Percentiles rank a stretch among this genome's conserved stretches.
phyloP scores from a whole-genome alignment of 2,329 filamentous ascomycete genomes.

The Pseudocercospora vitis region DNA sequence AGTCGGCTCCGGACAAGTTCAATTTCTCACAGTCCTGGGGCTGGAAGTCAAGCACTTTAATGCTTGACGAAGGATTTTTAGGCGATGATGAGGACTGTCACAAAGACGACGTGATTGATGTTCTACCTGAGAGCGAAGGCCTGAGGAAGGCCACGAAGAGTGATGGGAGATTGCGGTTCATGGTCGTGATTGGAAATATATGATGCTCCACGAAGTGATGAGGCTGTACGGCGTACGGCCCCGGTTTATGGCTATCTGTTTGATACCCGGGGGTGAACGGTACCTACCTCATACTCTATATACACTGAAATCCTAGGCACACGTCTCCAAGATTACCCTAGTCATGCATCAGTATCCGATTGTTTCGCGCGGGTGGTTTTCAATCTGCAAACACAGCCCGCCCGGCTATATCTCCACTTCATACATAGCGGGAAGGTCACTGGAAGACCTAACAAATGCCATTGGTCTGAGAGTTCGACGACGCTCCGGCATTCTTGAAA shows the following conservation, averaged over 20 bases:
- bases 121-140: constrained; percentile 19
- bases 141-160: constrained; percentile 37
- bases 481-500: constrained; percentile 50
- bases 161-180: constrained; percentile 57
- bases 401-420: constrained; percentile 46
- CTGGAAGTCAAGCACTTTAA: constrained; percentile 61
- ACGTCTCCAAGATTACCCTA: too few species aligned
- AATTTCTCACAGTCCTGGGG: constrained; percentile 63
- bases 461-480: constrained; percentile 48
- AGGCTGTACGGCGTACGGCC: too few species aligned
- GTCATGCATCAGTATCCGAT: too few species aligned
- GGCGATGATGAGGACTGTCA: constrained; percentile 39
- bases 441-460: constrained; percentile 45
- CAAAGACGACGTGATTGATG: constrained; percentile 35
- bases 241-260: too few species aligned
- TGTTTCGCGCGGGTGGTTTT: constrained; percentile 30
- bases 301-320: too few species aligned
- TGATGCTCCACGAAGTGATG: constrained; percentile 25
- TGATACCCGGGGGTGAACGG: too few species aligned
- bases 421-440: constrained; percentile 45
- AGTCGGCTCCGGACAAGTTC: constrained; percentile 58
- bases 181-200: constrained; percentile 59
- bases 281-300: too few species aligned
- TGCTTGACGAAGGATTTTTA: constrained; percentile 51
- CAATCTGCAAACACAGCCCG: constrained; percentile 46